Evolutionary conservation across 2,329 filamentous ascomycete species (phyloP), one percentile per base, ranked within the genome.

Genomic region (Diaporthe helianthi): DNA sequence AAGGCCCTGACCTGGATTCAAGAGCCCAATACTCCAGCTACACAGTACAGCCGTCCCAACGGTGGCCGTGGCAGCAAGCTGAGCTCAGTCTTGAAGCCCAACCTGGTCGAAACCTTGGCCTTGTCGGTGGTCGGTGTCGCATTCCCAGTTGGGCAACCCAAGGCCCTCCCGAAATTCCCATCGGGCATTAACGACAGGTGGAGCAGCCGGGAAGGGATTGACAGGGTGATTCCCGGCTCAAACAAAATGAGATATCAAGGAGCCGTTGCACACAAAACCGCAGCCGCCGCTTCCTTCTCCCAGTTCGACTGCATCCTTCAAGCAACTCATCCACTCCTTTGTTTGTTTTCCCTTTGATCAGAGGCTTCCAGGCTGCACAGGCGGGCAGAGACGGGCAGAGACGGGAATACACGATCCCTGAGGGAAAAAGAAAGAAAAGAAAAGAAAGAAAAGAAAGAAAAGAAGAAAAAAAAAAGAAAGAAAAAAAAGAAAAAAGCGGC

Each of bases 141-240:
- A 65, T 51, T 66, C 69, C 69, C 53, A 71, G 54, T 64, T 69
- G 61, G 69, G 69, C 61, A 52, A 47, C 58, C 51, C 55, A 53
- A 68, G 69, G 51, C 54, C 61, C 63, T 67, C 54, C 58, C 69
- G 69, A 71, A 69, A 67, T 69, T 71, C 67, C 63, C 69, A 71
- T 71, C 69, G 69, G 69, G 69, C 69, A 71, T 65, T 67, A 69
- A 69, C 26, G 67, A 33, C 49, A 33, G 52, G 69, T 71, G 69
- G 69, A 71, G 69, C 47, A 61, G 26, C 44, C 31, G 53, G 47
- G 61, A 55, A 52, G 58, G 68, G 67, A 71, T 67, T 68, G 67
- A 58, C 47, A 66, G 69, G 51, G 68, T 53, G 55, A 31, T 24
- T 65, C 61, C 60, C 41, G 49, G 55, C 54, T 61, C 67, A 54